These are phyloP conservation scores for Heteromeles arbutifolia DNA, from an alignment of 306 rosid species.

Conservation along the genomic window DNA sequence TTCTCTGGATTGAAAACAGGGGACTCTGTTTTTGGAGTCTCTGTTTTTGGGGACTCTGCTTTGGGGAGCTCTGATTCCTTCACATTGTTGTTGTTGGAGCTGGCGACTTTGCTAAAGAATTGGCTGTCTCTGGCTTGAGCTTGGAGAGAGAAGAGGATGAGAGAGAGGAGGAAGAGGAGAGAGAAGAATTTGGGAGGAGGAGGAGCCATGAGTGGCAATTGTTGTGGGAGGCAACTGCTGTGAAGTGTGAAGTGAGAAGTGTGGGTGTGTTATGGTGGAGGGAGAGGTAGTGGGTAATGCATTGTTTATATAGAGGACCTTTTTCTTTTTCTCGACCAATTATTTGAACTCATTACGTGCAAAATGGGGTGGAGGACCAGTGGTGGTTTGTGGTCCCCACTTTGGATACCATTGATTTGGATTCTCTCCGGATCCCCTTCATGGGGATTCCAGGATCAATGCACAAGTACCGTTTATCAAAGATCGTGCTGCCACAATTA, in stretches of 20 bases:
- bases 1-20: slow-evolving; percentile 14
- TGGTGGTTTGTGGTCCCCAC: slow-evolving; percentile 57
- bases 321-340: slow-evolving; percentile 2
- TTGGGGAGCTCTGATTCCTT: slow-evolving; percentile 29
- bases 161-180: slow-evolving; percentile 36
- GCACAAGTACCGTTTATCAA: no score
- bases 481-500: no score
- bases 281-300: slow-evolving; percentile 2
- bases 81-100: slow-evolving; percentile 14
- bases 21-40: slow-evolving; percentile 12
- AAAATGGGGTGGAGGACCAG: slow-evolving; percentile 27
- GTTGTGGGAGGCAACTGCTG: background rate
- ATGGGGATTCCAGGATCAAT: no score
- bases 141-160: slow-evolving; percentile 44
- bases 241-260: background rate
- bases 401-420: no score
- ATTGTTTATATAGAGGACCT: slow-evolving; percentile 40
- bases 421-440: no score
- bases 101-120: slow-evolving; percentile 79
- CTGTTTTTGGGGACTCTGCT: no score
- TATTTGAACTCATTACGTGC: slow-evolving; percentile 49
- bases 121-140: slow-evolving; percentile 62
- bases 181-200: slow-evolving; percentile 20
- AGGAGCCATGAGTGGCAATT: slow-evolving; percentile 46
- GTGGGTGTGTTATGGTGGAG: background rate